phyloP scores from a whole-genome alignment of 805 yeast species.

The Candida vaughaniae region DNA sequence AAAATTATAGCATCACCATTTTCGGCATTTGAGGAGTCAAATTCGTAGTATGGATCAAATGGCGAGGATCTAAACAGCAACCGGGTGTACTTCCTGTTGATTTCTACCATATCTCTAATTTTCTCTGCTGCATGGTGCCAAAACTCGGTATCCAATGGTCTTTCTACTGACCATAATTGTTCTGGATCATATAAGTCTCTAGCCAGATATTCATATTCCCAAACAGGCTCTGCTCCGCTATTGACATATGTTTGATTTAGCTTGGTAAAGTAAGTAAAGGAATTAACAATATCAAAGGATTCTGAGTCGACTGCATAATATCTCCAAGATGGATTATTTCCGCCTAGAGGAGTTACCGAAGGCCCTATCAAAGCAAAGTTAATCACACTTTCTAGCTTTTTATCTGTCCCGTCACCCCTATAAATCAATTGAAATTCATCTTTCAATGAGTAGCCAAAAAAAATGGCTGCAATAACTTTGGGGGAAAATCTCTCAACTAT shows the following conservation, averaged over 20 bases:
- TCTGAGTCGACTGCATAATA: constrained; percentile 63
- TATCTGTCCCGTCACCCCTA: constrained; percentile 42
- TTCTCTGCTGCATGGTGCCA: constrained; percentile 41
- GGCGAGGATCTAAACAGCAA: constrained; percentile 48
- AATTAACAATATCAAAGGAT: constrained; percentile 59
- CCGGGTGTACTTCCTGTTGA: constrained; percentile 49
- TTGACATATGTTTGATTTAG: constrained; percentile 56
- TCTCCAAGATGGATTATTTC: constrained; percentile 70
- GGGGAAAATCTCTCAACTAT: constrained; percentile 68
- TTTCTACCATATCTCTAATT: constrained; percentile 41
- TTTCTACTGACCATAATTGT: constrained; percentile 53
- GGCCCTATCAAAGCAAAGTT: constrained; percentile 64
- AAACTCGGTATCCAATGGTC: constrained; percentile 66
- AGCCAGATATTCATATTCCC: constrained; percentile 66
- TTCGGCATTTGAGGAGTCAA: neutral
- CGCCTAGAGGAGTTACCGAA: constrained; percentile 59
- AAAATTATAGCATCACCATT: constrained; percentile 26
- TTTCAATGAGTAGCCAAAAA: constrained; percentile 68
- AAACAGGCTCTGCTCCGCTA: constrained; percentile 55
- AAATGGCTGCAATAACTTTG: constrained; percentile 62
- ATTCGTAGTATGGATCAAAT: constrained; percentile 20
- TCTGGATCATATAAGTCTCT: constrained; percentile 55
- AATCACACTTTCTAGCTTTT: constrained; percentile 20
- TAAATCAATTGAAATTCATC: constrained; percentile 66
- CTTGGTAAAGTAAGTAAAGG: constrained; percentile 56